Evolutionary conservation across 106 monocot genomes (phyloP).

Genomic region (Platanthera zijinensis): DNA sequence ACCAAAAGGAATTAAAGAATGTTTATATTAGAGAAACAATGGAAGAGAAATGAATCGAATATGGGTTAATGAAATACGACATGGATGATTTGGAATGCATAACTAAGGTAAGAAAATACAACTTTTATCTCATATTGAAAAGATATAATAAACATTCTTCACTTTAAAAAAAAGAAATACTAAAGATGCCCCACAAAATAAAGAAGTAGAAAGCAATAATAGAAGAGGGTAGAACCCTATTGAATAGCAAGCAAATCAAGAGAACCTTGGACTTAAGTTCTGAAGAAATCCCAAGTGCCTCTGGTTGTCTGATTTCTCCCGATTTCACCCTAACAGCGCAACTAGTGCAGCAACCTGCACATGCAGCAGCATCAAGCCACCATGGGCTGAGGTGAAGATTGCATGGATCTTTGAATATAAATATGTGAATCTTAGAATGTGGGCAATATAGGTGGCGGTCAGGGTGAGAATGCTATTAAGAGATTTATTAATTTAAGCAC

Average conservation of each 20-base stretch:
- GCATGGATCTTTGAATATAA: background rate
- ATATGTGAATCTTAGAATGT: background rate
- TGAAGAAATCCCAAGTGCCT: conserved; percentile 91
- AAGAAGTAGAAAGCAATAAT: too few species aligned
- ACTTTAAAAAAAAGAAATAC: too few species aligned
- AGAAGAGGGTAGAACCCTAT: too few species aligned
- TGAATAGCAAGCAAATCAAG: background rate
- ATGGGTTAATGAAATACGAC: too few species aligned
- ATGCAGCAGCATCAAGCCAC: conserved; percentile 3
- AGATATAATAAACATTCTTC: too few species aligned
- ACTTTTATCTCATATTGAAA: too few species aligned
- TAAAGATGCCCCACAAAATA: too few species aligned
- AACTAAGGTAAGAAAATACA: too few species aligned
- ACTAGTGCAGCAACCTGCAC: conserved; percentile 93
- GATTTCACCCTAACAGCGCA: conserved; percentile 95
- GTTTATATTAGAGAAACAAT: too few species aligned
- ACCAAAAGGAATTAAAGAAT: background rate
- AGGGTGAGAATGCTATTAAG: background rate
- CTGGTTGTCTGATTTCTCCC: conserved; percentile 88
- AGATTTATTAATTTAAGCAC: background rate
- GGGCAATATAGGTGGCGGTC: background rate
- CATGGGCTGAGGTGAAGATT: background rate
- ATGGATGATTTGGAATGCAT: too few species aligned
- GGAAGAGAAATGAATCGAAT: too few species aligned
- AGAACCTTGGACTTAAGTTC: conserved; percentile 78